Evolutionary conservation across 305 asterid genomes (phyloP), one percentile per base, ranked within the genome.

Genomic region (Fraxinus sp.): DNA sequence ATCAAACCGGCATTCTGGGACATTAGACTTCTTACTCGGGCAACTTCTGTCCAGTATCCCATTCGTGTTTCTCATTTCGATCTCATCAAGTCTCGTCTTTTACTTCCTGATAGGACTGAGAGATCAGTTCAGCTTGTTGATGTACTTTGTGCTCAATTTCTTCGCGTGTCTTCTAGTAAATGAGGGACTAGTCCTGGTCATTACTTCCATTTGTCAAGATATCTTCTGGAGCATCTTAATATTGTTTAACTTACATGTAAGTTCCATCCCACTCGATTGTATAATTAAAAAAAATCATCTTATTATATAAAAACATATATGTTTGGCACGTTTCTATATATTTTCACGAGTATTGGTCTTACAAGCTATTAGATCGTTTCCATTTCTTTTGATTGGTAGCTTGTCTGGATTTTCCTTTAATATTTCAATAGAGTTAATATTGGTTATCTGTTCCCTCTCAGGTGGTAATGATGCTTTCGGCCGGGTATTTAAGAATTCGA

Each of bases 381-480:
- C 46, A 32, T 75, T 76, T 26, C 68, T 59, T 74, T 81, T 26
- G 1, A 30, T 59, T 57, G 52, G 49, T 22, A 22, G 49, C 57
- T 70, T 82, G 22, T 79, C 57, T 76, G 30, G 14, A 71, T 14
- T 22, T 76, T 72, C 39, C 30, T 83, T 26, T 74, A 79, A 30
- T 14, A 37, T 64, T 66, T 36, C n/a, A 37, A 41, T 71, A 79
- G 82, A 14, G 81, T 76, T 10, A 37, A 80, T 26, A 32, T 28
- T 14, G 41, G 71, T 70, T 41, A 41, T 41, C 49, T 41, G 49
- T 79, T 62, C 55, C 79, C 71, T 87, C 83, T 78, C 95, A 97
- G 98, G 89, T 93, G 87, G 86, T 91, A 77, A 87, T 97, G 97
- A 97, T 97, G 94, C 92, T 97, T 78, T 91, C 99, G 0, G 97